Conservation (phyloP, 257 asterid genomes). For the Solanum bulbocastanum region DNA sequence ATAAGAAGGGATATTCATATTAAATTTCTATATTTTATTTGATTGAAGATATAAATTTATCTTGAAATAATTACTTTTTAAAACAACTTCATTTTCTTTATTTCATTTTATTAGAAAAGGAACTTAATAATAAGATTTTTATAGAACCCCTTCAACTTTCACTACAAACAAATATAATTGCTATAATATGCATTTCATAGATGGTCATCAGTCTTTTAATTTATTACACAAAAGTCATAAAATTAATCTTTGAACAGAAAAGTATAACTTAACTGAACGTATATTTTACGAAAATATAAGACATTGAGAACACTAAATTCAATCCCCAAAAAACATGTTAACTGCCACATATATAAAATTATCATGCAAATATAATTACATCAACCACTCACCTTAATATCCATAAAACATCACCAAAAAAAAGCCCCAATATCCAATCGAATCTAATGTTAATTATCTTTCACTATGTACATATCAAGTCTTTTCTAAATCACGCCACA, state of each 20-base stretch:
- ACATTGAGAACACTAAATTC: neutral
- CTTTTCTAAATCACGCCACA: too few species aligned
- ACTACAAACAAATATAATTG: neutral
- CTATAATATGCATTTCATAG: neutral
- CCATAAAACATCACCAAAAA: too few species aligned
- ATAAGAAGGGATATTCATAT: neutral
- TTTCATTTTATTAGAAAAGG: neutral
- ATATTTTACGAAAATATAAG: neutral
- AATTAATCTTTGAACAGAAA: neutral
- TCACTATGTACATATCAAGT: neutral
- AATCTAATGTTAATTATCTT: neutral
- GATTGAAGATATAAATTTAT: too few species aligned
- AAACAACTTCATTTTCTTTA: neutral
- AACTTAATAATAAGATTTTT: neutral
- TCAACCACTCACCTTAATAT: neutral
- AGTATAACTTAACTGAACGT: neutral
- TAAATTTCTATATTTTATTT: neutral
- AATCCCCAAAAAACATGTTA: neutral
- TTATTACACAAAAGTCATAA: neutral
- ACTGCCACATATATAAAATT: neutral
- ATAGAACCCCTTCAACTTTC: neutral
- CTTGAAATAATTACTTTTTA: too few species aligned
- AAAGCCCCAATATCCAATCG: too few species aligned
- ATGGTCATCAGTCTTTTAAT: neutral
- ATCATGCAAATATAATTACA: too few species aligned